phyloP scores from a whole-genome alignment of 768 basidiomycete genomes.

The Pleurotus djamor region DNA sequence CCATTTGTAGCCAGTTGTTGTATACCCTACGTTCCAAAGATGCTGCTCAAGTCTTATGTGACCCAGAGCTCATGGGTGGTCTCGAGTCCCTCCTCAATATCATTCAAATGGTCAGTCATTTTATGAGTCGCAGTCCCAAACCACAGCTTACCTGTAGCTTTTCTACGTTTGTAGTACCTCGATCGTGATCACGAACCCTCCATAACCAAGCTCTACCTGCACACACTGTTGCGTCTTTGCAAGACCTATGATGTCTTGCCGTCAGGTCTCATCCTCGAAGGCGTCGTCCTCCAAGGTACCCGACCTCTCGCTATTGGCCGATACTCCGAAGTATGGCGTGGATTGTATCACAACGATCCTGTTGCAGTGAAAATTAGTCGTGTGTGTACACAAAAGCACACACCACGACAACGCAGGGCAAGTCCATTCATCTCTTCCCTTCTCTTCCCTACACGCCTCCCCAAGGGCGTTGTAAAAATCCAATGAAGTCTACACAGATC shows the following conservation, averaged over 20 bases:
- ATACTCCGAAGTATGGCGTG: conserved; percentile 3
- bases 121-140: neutral
- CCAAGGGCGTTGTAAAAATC: no score
- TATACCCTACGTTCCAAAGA: conserved; percentile 7
- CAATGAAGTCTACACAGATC: neutral
- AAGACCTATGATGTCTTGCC: neutral
- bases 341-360: neutral
- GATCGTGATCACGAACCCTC: conserved; percentile 4
- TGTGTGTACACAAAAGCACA: neutral
- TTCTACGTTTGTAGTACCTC: neutral
- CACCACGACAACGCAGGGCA: conserved; percentile 1
- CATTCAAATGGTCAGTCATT: neutral
- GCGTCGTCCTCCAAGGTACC: neutral
- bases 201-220: neutral
- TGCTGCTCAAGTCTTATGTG: neutral
- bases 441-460: no score
- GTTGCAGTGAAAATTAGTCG: conserved; percentile 3
- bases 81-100: conserved; percentile 1
- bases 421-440: neutral
- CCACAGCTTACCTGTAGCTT: neutral
- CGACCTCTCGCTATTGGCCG: neutral
- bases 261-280: neutral
- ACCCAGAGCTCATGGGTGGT: conserved; percentile 1
- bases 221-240: conserved; percentile 1
- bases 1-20: conserved; percentile 5